phyloP scores from a whole-genome alignment of 441 rosid species.

The Hura crepitans region DNA sequence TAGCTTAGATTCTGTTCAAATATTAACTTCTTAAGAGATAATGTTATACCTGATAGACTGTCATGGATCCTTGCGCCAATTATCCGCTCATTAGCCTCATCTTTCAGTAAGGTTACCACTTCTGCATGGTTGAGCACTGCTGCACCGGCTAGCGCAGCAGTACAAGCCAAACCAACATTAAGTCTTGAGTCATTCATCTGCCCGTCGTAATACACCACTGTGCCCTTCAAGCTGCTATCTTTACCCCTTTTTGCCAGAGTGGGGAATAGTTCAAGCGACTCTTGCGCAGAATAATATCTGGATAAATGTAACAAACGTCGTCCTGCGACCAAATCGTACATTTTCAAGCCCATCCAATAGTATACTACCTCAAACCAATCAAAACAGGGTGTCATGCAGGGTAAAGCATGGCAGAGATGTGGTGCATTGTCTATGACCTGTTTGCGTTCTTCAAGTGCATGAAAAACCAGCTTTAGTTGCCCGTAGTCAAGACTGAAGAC shows the following conservation, averaged over 20 bases:
- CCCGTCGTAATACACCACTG: constrained; percentile 92
- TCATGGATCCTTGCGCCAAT: constrained; percentile 78
- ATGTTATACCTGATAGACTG: constrained; percentile 59
- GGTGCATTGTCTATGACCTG: constrained; percentile 94
- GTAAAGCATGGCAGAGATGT: constrained; percentile 86
- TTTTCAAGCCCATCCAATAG: constrained; percentile 88
- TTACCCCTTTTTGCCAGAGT: constrained; percentile 81
- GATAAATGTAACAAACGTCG: constrained; percentile 73
- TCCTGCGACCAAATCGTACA: constrained; percentile 97
- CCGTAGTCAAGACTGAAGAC: constrained; percentile 90
- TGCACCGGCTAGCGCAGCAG: constrained; percentile 89
- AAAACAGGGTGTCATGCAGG: constrained; percentile 98
- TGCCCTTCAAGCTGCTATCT: constrained; percentile 63
- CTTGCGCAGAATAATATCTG: constrained; percentile 76
- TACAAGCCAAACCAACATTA: constrained; percentile 82
- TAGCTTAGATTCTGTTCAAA: not conserved
- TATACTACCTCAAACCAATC: constrained; percentile 89
- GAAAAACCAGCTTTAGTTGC: constrained; percentile 83
- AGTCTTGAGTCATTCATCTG: constrained; percentile 96
- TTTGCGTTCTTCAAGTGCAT: constrained; percentile 91
- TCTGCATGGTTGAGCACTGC: constrained; percentile 91
- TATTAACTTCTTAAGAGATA: constrained; percentile 1
- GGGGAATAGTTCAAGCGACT: constrained; percentile 83
- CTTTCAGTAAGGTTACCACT: constrained; percentile 70
- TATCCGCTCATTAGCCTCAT: constrained; percentile 49